These are phyloP conservation scores for Silene coronaria DNA, from an alignment of 179 eudicot species.

Conservation along the genomic window DNA sequence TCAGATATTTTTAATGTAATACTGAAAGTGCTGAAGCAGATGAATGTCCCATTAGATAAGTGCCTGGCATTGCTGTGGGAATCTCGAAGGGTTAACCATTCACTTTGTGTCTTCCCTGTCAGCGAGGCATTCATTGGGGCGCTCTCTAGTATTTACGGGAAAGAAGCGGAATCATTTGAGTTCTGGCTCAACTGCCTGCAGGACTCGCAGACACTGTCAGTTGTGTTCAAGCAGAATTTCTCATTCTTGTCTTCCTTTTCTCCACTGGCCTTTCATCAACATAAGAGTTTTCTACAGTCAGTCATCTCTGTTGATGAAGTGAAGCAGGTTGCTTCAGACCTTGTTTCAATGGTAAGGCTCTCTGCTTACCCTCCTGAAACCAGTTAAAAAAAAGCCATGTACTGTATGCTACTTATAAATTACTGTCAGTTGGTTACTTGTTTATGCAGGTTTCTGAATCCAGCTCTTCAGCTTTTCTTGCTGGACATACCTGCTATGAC, in stretches of 20 bases:
- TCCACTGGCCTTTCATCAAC: conserved; percentile 31
- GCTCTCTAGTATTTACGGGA: conserved; percentile 45
- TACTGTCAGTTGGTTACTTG: conserved; percentile 8
- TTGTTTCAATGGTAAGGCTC: conserved; percentile 51
- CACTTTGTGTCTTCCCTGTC: conserved; percentile 73
- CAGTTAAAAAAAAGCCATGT: not conserved
- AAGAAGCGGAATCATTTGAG: conserved; percentile 41
- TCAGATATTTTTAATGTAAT: conserved; percentile 49
- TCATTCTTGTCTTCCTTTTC: conserved; percentile 36
- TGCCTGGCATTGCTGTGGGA: conserved; percentile 62
- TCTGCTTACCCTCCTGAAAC: not conserved
- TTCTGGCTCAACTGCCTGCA: conserved; percentile 62
- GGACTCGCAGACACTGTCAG: conserved; percentile 40
- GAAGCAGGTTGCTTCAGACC: conserved; percentile 48
- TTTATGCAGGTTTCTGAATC: conserved; percentile 49
- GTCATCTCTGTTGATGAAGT: conserved; percentile 45
- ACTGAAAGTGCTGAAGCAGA: conserved; percentile 44
- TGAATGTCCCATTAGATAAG: conserved; percentile 46
- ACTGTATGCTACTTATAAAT: not conserved
- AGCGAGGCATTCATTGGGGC: conserved; percentile 43
- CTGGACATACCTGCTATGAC: conserved; percentile 69
- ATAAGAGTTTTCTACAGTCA: conserved; percentile 25
- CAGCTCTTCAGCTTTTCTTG: conserved; percentile 48
- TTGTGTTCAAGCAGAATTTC: conserved; percentile 60
- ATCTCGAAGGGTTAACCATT: conserved; percentile 73